Conservation (phyloP, 2,329 filamentous ascomycete genomes). For the Claviceps capensis region DNA sequence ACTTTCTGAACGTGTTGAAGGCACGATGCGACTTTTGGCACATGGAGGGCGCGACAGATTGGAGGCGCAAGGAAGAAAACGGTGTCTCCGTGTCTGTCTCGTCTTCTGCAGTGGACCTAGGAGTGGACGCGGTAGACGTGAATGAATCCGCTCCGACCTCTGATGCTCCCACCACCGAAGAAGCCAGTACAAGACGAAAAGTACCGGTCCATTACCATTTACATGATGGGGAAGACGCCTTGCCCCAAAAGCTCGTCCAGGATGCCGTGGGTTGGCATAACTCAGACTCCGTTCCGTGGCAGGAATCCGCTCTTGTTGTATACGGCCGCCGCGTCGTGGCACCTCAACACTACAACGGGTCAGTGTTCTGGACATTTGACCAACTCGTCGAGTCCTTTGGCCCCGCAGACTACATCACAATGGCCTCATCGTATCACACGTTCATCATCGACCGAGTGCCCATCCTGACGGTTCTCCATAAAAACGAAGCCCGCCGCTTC, state of each 20-base stretch:
- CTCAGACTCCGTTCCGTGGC: slow-evolving; percentile 22
- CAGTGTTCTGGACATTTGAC: slow-evolving; percentile 52
- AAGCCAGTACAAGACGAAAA: slow-evolving; percentile 5
- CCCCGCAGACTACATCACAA: slow-evolving; percentile 69
- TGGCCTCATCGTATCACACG: slow-evolving; percentile 69
- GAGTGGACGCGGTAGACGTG: background rate
- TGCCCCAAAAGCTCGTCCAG: slow-evolving; percentile 14
- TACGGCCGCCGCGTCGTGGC: slow-evolving; percentile 53
- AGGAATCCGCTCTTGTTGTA: slow-evolving; percentile 29
- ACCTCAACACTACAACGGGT: slow-evolving; percentile 41
- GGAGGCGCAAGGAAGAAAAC: slow-evolving; percentile 41
- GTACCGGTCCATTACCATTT: slow-evolving; percentile 20
- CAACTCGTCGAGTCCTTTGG: slow-evolving; percentile 57
- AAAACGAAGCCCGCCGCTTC: slow-evolving; percentile 69
- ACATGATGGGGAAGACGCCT: slow-evolving; percentile 12
- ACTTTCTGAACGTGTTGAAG: slow-evolving; percentile 62
- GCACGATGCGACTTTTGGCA: slow-evolving; percentile 74
- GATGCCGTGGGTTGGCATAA: slow-evolving; percentile 12
- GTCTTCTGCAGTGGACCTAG: background rate
- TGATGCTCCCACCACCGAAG: background rate
- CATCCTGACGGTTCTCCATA: slow-evolving; percentile 50
- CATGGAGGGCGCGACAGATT: slow-evolving; percentile 64
- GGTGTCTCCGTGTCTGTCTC: slow-evolving; percentile 4
- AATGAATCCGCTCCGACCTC: background rate
- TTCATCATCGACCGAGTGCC: slow-evolving; percentile 61